Evolutionary conservation across 495 filamentous ascomycete genomes (phyloP), one percentile per base, ranked within the genome.

Genomic region (Tirmania nivea): DNA sequence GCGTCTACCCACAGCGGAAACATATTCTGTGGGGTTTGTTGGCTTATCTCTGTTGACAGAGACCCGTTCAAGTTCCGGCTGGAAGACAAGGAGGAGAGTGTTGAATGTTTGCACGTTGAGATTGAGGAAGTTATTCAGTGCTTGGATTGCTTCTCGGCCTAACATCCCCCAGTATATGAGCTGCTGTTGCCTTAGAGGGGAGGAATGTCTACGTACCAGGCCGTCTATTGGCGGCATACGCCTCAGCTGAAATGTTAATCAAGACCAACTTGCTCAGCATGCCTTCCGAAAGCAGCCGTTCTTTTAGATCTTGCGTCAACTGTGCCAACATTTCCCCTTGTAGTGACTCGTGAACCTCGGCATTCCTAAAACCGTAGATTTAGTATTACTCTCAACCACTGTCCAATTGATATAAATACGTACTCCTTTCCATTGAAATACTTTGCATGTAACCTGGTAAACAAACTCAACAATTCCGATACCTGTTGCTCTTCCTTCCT

Each of bases 271-370:
- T 88, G 49, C 84, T 74, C 31, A 93, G 64, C 5, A 75, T 77
- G 20, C 73, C 74, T 52, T 86, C 75, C 36, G 80, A 67, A 1
- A 77, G 73, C 10, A 75, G 58, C 6, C 61, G 69, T 59, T 82
- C 76, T 62, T 85, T 87, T 45, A 92, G 66, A 34, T 84, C 78
- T 51, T 82, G 70, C 50, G 76, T 74, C 21, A 94, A 67, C 48
- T 85, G 83, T 58, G 78, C 78, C 49, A 94, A 69, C 8, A 95
- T 83, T 61, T 93, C 84, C 52, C 75, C 79, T 68, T 96, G 89
- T 9, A 96, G 70, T 63, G 89, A 87, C 50, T 85, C 78, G 56
- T 88, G 39, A 45, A 19, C 39, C 3, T 45, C 39, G 17, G 39
- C 12, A 45, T 14, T 45, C 8, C 39, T 45, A 45, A 83, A 57